phyloP scores from a whole-genome alignment of 2,329 filamentous ascomycete genomes.

The Exophiala xenobiotica region DNA sequence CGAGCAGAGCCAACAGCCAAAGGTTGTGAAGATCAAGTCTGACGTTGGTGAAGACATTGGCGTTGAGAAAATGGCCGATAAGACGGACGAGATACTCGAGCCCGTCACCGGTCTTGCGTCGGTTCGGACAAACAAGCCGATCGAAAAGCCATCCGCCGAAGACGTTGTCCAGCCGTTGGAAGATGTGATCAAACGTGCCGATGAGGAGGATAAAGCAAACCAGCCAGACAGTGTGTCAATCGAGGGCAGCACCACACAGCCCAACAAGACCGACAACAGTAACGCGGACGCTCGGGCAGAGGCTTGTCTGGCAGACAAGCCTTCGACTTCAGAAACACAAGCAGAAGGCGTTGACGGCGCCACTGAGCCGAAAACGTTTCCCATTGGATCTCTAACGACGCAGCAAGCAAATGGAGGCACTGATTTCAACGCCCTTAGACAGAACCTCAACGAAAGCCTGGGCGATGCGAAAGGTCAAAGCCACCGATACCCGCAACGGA shows the following conservation, averaged over 20 bases:
- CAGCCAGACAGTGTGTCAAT: neutral
- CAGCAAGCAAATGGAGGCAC: neutral
- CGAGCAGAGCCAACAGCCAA: neutral
- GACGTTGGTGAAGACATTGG: neutral
- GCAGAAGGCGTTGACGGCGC: neutral
- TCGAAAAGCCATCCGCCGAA: slow-evolving; percentile 25
- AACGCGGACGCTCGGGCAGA: too few species aligned
- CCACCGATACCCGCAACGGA: slow-evolving; percentile 10
- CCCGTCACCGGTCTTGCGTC: neutral
- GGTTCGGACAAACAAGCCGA: neutral
- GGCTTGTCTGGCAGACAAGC: neutral
- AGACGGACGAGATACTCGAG: neutral
- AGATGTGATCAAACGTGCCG: slow-evolving; percentile 27
- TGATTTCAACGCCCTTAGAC: too few species aligned
- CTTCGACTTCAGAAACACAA: neutral
- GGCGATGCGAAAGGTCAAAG: too few species aligned
- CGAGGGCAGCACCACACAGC: slow-evolving; percentile 10
- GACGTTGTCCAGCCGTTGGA: slow-evolving; percentile 33
- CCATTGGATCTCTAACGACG: neutral
- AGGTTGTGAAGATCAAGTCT: neutral
- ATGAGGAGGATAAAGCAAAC: slow-evolving; percentile 26
- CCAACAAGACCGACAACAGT: neutral
- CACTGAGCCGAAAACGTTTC: neutral
- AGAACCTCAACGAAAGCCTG: too few species aligned
- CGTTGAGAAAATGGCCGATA: neutral